phyloP scores from a whole-genome alignment of 257 asterid species.

The Primulina eburnea region DNA sequence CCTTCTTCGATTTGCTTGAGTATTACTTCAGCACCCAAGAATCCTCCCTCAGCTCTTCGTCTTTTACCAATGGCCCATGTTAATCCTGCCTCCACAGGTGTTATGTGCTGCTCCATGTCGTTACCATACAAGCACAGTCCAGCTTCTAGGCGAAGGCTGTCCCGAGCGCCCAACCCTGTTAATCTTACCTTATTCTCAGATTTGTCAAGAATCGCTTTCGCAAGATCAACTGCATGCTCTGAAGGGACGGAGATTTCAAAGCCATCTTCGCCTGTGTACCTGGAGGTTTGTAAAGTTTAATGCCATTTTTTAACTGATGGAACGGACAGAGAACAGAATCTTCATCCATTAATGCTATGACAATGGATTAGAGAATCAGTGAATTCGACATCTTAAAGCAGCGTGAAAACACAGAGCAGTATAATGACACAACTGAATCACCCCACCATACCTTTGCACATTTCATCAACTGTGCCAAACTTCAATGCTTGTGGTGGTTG shows the following conservation, averaged over 20 bases:
- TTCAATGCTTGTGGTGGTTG: neutral
- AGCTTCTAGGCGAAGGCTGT: conserved; percentile 97
- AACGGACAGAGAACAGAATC: neutral
- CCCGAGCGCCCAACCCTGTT: conserved; percentile 93
- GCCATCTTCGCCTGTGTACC: conserved; percentile 99
- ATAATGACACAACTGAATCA: neutral
- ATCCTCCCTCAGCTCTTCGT: conserved; percentile 95
- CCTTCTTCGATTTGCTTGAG: conserved; percentile 81
- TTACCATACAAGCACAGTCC: conserved; percentile 93
- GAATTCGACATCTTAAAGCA: neutral
- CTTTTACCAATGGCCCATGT: conserved; percentile 98
- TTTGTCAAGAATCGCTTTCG: conserved; percentile 87
- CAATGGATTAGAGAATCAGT: neutral
- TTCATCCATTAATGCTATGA: neutral
- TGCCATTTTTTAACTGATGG: neutral
- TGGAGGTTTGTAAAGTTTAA: conserved; percentile 35
- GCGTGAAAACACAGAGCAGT: neutral
- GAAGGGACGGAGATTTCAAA: conserved; percentile 95
- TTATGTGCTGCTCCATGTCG: conserved; percentile 96
- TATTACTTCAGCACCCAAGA: conserved; percentile 86
- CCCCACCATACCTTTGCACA: neutral
- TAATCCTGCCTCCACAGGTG: conserved; percentile 95
- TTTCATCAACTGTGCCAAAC: neutral
- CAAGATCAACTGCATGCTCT: conserved; percentile 82
- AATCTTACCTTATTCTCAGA: conserved; percentile 82